Conservation (phyloP, 169 alveolate species). For the Eimeria nieschulzi region DNA sequence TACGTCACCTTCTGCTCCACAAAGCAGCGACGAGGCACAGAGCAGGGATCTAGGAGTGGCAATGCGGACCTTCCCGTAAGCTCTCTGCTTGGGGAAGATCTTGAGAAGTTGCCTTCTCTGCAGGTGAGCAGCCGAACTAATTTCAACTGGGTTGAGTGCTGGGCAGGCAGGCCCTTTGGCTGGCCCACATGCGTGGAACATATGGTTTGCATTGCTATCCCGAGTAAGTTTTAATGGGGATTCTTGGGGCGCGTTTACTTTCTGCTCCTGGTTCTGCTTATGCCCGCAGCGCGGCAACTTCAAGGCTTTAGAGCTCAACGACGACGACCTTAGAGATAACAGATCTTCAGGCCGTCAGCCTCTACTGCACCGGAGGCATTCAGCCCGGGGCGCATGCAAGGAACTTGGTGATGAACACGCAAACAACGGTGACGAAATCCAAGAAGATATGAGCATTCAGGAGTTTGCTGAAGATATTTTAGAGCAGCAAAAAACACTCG, state of each 20-base stretch:
- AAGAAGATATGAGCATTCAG: background rate
- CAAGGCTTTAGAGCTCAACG: background rate
- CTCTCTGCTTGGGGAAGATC: background rate
- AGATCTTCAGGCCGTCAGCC: background rate
- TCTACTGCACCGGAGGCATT: background rate
- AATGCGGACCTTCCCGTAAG: constrained; percentile 7
- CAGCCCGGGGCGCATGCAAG: background rate
- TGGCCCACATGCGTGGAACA: too few species aligned
- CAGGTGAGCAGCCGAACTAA: background rate
- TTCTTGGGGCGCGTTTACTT: too few species aligned
- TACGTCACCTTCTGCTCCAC: constrained; percentile 31
- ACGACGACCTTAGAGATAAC: background rate
- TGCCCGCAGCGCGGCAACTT: constrained; percentile 16
- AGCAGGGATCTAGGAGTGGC: background rate
- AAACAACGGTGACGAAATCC: background rate
- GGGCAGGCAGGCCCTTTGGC: too few species aligned
- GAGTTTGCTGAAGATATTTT: background rate
- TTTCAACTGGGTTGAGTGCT: background rate
- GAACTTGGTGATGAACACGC: background rate
- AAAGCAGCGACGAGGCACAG: constrained; percentile 14
- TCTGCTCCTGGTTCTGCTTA: too few species aligned
- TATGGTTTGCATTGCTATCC: too few species aligned
- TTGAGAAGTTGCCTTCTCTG: constrained; percentile 22
- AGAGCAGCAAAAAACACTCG: background rate
- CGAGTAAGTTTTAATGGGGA: too few species aligned